phyloP scores from a whole-genome alignment of 352 stramenopile genomes.

The Thalassiosira pacifica region DNA sequence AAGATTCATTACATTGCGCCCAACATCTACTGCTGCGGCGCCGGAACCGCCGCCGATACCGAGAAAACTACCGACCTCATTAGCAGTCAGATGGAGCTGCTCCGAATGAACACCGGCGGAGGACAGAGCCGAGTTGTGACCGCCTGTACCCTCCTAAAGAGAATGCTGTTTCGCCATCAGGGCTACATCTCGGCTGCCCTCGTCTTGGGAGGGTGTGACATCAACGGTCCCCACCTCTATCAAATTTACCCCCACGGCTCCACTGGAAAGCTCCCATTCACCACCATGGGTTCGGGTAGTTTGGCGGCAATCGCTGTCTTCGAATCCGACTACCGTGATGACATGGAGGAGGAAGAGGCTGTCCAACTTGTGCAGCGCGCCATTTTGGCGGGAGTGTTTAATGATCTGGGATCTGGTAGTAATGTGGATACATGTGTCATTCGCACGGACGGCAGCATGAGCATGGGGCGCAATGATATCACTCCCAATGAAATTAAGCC shows the following conservation, averaged over 20 bases:
- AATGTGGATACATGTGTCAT: slow-evolving; percentile 98
- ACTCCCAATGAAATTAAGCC: slow-evolving; percentile 92
- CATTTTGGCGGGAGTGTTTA: slow-evolving; percentile 98
- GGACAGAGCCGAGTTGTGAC: slow-evolving; percentile 92
- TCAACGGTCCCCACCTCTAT: slow-evolving; percentile 96
- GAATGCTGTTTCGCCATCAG: slow-evolving; percentile 96
- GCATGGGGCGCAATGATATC: slow-evolving; percentile 93
- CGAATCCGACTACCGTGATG: slow-evolving; percentile 93
- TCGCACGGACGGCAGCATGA: slow-evolving; percentile 89
- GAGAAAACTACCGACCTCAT: slow-evolving; percentile 93
- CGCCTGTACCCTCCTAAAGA: slow-evolving; percentile 96
- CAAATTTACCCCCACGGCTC: slow-evolving; percentile 97
- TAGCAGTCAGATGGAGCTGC: slow-evolving; percentile 91
- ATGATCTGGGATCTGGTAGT: slow-evolving; percentile 96
- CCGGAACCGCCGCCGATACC: slow-evolving; percentile 97
- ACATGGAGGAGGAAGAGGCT: slow-evolving; percentile 96
- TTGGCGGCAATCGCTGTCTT: slow-evolving; percentile 99
- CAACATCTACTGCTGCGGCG: slow-evolving; percentile 99
- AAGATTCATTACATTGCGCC: slow-evolving; percentile 99
- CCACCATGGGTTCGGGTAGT: slow-evolving; percentile 98
- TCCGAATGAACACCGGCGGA: slow-evolving; percentile 89
- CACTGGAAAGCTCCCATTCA: slow-evolving; percentile 97
- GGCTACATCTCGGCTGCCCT: slow-evolving; percentile 95
- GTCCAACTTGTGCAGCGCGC: slow-evolving; percentile 95
- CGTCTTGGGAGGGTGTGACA: slow-evolving; percentile 97